These are phyloP conservation scores for Fomitopsis palustris DNA, from an alignment of 1,284 basidiomycete species.

Conservation along the genomic window DNA sequence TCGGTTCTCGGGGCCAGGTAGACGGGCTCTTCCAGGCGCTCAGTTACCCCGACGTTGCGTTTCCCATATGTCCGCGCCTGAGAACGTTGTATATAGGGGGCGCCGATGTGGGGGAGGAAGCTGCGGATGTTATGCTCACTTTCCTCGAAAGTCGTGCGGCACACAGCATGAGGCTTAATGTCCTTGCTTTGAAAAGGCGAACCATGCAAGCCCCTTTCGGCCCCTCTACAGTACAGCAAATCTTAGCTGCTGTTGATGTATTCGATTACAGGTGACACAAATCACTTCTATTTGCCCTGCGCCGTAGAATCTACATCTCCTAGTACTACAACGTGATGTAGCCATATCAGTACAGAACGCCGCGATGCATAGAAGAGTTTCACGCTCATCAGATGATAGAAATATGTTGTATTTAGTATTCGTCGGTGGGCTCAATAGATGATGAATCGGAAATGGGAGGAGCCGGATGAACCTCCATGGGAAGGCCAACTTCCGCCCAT, in stretches of 20 bases:
- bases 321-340: no score
- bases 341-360: no score
- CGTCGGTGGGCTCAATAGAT: neutral
- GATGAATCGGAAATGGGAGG: neutral
- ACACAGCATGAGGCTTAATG: neutral
- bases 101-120: neutral
- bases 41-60: neutral
- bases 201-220: neutral
- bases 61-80: neutral
- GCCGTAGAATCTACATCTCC: neutral
- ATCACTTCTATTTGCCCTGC: neutral
- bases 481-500: constrained; percentile 64
- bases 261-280: neutral
- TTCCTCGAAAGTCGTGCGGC: neutral
- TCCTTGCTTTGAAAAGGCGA: neutral
- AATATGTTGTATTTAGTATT: neutral
- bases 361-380: no score
- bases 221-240: neutral
- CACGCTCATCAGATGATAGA: neutral
- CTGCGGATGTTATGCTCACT: neutral
- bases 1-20: constrained; percentile 2
- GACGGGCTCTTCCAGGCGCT: neutral
- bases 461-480: constrained; percentile 31
- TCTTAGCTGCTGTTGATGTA: neutral
- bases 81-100: neutral